Evolutionary conservation across 1,284 basidiomycete species (phyloP).

Genomic region (Leccinum fallax): DNA sequence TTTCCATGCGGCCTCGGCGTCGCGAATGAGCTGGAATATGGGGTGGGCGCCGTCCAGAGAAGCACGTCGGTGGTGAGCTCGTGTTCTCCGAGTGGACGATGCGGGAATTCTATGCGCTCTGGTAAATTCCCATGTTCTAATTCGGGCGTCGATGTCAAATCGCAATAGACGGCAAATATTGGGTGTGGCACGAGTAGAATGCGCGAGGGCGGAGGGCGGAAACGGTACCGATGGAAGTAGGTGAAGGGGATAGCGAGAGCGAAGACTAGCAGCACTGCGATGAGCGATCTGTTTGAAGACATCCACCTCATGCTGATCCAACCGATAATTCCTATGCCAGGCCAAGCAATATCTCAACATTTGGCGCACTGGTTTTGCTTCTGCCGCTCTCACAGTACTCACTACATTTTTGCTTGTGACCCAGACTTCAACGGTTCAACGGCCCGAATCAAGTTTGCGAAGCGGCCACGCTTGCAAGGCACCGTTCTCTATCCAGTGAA

Average conservation of each 20-base stretch:
- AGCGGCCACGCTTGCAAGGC: too few relatives aligned
- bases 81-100: constrained; percentile 22
- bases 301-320: constrained; percentile 2
- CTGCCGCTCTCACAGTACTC: too few relatives aligned
- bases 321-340: too few relatives aligned
- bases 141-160: not conserved
- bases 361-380: too few relatives aligned
- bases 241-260: not conserved
- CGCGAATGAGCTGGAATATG: constrained; percentile 47
- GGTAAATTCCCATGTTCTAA: not conserved
- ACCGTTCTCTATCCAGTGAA: too few relatives aligned
- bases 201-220: not conserved
- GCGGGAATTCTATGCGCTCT: not conserved
- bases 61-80: constrained; percentile 30
- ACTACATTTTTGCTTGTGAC: too few relatives aligned
- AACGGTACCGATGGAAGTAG: not conserved
- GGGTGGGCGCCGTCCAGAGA: constrained; percentile 41
- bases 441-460: too few relatives aligned
- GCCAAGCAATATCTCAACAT: too few relatives aligned
- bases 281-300: constrained; percentile 2
- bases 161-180: not conserved
- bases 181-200: not conserved
- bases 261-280: constrained; percentile 3
- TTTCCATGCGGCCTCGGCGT: constrained; percentile 44
- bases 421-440: too few relatives aligned